Conservation (phyloP, 495 filamentous ascomycete species). For the Choiromyces venosus region DNA sequence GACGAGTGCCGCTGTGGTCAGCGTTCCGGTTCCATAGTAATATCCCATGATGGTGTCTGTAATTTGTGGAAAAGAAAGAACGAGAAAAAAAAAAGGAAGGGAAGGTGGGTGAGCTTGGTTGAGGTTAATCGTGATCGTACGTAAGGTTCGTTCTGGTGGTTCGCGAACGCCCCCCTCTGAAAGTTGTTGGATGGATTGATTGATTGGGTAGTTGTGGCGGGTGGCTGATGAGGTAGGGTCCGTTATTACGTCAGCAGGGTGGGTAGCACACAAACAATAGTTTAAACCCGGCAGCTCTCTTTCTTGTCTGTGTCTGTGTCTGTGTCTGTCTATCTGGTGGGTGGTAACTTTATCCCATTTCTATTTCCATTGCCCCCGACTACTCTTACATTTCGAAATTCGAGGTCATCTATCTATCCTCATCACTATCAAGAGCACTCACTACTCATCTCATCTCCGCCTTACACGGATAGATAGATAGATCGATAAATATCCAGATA, state of each 20-base stretch:
- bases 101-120: conserved; percentile 15
- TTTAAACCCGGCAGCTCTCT: background rate
- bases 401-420: background rate
- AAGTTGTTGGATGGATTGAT: background rate
- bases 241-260: background rate
- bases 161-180: background rate
- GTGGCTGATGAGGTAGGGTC: background rate
- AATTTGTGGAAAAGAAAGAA: conserved; percentile 2
- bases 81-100: conserved; percentile 7
- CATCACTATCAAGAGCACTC: conserved; percentile 19
- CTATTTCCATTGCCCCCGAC: background rate
- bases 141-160: conserved; percentile 3
- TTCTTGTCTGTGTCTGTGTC: too few species aligned
- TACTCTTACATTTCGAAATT: background rate
- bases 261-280: background rate
- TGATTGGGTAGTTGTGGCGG: background rate
- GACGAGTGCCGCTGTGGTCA: conserved; percentile 66
- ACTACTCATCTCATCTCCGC: conserved; percentile 16
- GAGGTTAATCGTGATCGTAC: conserved; percentile 15
- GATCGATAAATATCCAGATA: background rate
- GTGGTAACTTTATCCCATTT: background rate
- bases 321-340: background rate
- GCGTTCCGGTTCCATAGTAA: conserved; percentile 60
- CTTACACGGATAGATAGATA: background rate
- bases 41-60: conserved; percentile 30